Conservation (phyloP, 169 alveolate species). For the Cryptosporidium andersoni region DNA sequence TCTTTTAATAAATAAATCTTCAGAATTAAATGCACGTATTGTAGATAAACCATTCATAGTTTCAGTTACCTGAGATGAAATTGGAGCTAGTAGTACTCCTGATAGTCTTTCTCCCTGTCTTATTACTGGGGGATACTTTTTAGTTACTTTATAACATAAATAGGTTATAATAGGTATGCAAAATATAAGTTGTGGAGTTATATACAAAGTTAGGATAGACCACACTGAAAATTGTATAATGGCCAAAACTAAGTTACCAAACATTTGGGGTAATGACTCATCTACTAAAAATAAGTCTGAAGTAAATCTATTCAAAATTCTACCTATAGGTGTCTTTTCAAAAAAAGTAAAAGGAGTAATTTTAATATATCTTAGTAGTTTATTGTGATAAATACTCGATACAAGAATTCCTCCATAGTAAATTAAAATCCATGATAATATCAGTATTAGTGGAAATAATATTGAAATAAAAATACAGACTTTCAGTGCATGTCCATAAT, state of each 20-base stretch:
- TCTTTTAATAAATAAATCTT: conserved; percentile 20
- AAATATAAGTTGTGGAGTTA: conserved; percentile 54
- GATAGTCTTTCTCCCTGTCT: conserved; percentile 60
- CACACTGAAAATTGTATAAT: conserved; percentile 15
- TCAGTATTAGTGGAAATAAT: conserved; percentile 7
- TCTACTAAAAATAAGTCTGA: conserved; percentile 75
- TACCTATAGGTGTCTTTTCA: conserved; percentile 83
- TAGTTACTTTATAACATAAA: conserved; percentile 38
- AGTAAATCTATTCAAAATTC: conserved; percentile 82
- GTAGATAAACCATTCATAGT: conserved; percentile 63
- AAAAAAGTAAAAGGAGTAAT: conserved; percentile 79
- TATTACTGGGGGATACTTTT: conserved; percentile 57
- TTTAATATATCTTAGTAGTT: conserved; percentile 40
- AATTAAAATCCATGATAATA: neutral
- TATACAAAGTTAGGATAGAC: conserved; percentile 17
- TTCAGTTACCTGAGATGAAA: conserved; percentile 50
- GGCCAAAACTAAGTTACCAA: conserved; percentile 45
- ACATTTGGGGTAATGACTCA: conserved; percentile 55
- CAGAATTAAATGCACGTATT: conserved; percentile 37
- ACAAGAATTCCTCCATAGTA: conserved; percentile 7
- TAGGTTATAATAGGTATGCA: conserved; percentile 61
- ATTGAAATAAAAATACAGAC: conserved; percentile 1
- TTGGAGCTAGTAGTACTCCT: conserved; percentile 49
- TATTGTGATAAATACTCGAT: conserved; percentile 17
- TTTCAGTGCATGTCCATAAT: neutral